Evolutionary conservation across 2,329 filamentous ascomycete genomes (phyloP), one percentile per base, ranked within the genome.

Genomic region (Thelonectria rubi): DNA sequence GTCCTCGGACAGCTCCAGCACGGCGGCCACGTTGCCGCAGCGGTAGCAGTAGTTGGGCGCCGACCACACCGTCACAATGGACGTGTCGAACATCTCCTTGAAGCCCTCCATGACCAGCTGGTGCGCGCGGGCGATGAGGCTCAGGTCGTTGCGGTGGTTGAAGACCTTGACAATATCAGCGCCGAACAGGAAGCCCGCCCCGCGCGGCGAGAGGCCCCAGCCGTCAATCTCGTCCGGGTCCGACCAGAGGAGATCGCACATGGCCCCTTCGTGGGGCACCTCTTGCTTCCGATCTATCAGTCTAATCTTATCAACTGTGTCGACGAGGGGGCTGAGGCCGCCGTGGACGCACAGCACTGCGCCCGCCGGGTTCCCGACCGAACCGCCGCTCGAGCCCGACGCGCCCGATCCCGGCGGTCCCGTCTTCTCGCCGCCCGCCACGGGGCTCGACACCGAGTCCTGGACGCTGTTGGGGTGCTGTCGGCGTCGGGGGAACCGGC

Each of bases 101-200:
- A 97, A 99, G 0, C 95, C 95, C 76, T 99, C 95, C 95, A 98
- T 99, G 66, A 99, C 95, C 20, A 99, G 88, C 77, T 99, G 95
- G 75, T 99, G 95, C 1, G 95, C 95, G 57, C 95, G 88, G 17
- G 94, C 95, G 67, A 99, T 95, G 54, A 99, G 84, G 20, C 90
- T 93, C 26, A 99, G 85, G 73, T 97, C 92, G 76, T 99, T 99
- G 60, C 89, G 87, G 78, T 97, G 90, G 79, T 98, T 99, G 81
- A 99, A 99, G 66, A 89, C 88, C 72, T 95, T 96, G 72, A 98
- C 94, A 60, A 98, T 98, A 74, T 97, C 94, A 3, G 92, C 90
- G 53, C 95, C 95, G 69, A 99, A 99, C 12, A 98, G 83, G 80
- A 97, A 99, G 1, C 95, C 95, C 0, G 95, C 95, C 10, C 95